A percentile compares a stretch with the other conserved stretches of the same genome.
These are phyloP conservation scores for Fusarium musae DNA, from an alignment of 2,329 filamentous ascomycete species.

Conservation along the genomic window DNA sequence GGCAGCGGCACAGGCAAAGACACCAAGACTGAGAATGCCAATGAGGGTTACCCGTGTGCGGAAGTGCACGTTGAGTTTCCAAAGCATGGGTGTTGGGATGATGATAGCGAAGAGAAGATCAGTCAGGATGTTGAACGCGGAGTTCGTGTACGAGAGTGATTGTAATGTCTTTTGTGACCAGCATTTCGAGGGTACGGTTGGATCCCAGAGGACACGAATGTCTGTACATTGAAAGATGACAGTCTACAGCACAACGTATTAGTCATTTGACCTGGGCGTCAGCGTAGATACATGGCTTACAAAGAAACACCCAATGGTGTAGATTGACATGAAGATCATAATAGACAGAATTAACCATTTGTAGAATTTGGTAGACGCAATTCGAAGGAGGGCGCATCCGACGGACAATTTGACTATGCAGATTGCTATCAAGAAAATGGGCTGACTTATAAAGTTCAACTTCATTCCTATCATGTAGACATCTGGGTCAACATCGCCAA, in stretches of 20 bases:
- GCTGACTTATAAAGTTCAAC: constrained; percentile 57
- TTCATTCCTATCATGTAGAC: constrained; percentile 53
- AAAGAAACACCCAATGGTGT: constrained; percentile 51
- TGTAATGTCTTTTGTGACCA: constrained; percentile 54
- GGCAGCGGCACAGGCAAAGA: constrained; percentile 57
- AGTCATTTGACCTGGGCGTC: background rate
- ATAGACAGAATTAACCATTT: constrained; percentile 50
- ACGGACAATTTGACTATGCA: constrained; percentile 57
- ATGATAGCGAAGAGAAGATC: constrained; percentile 54
- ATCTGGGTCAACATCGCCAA: constrained; percentile 52
- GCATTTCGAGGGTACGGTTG: constrained; percentile 51
- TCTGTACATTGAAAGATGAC: constrained; percentile 61
- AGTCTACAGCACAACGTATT: constrained; percentile 43
- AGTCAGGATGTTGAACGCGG: constrained; percentile 50
- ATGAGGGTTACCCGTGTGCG: constrained; percentile 55
- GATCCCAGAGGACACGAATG: constrained; percentile 58
- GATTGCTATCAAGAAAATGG: constrained; percentile 55
- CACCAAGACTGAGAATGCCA: constrained; percentile 54
- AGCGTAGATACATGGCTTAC: constrained; percentile 31
- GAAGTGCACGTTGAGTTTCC: constrained; percentile 54
- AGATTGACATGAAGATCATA: constrained; percentile 51
- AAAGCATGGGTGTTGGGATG: constrained; percentile 53
- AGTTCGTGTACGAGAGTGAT: constrained; percentile 56
- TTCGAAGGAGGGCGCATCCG: constrained; percentile 54
- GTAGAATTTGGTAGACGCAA: constrained; percentile 52